Evolutionary conservation across 257 asterid species (phyloP).

Genomic region (Gynochthodes officinalis): DNA sequence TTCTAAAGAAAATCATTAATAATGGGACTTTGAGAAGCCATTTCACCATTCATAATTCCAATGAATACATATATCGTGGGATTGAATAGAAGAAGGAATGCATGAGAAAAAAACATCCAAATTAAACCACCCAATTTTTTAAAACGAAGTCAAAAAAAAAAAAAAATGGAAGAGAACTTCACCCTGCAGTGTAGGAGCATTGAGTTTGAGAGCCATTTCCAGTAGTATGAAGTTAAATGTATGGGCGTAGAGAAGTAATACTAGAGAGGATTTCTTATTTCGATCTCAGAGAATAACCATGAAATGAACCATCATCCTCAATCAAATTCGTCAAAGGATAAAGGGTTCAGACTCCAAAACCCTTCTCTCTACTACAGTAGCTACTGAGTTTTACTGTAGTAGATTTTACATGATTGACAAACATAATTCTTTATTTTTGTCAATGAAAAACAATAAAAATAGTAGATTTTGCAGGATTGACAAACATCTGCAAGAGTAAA

Average conservation of each 20-base stretch:
- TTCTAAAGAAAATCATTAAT: not conserved
- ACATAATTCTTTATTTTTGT: too few relatives aligned
- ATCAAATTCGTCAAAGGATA: too few relatives aligned
- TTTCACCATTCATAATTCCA: not conserved
- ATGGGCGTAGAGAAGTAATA: too few relatives aligned
- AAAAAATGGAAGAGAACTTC: not conserved
- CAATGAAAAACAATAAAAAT: too few relatives aligned
- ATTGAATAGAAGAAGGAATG: not conserved
- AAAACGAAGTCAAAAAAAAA: not conserved
- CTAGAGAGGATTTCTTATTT: too few relatives aligned
- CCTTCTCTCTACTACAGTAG: too few relatives aligned
- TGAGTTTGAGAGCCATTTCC: conserved; percentile 54
- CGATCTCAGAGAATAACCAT: conserved; percentile 2
- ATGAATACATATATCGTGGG: not conserved
- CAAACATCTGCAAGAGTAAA: too few relatives aligned
- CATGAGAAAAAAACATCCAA: not conserved
- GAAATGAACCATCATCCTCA: not conserved
- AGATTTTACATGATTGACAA: too few relatives aligned
- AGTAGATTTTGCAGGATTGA: too few relatives aligned
- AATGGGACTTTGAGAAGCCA: not conserved
- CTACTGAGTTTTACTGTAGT: too few relatives aligned
- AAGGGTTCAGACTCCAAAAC: too few relatives aligned
- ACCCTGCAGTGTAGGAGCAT: conserved; percentile 51
- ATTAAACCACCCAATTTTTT: not conserved
- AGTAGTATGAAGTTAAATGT: too few relatives aligned